Conservation (phyloP, 208 protist species). For the Endotrypanum monterogeii region DNA sequence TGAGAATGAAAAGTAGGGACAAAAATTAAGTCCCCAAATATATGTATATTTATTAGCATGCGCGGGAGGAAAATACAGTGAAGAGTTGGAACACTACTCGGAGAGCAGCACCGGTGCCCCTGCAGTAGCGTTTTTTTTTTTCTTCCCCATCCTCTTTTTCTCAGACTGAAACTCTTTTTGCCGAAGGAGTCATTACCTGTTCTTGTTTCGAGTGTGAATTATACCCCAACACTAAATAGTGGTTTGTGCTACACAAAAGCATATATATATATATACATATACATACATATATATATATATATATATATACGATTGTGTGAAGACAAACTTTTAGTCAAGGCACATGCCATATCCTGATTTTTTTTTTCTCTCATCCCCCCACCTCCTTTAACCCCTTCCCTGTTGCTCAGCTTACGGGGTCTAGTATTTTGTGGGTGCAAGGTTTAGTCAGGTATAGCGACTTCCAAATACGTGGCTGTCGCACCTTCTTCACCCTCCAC, state of each 20-base stretch:
- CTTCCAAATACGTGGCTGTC: background rate
- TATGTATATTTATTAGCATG: no score
- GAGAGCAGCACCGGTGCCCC: background rate
- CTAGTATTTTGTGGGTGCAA: no score
- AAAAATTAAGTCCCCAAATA: no score
- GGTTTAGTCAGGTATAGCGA: background rate
- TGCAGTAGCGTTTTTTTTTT: background rate
- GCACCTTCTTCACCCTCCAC: background rate
- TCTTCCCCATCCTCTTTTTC: background rate
- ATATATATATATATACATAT: background rate
- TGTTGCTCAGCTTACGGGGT: no score
- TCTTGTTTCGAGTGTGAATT: background rate
- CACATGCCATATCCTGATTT: no score
- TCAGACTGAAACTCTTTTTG: background rate
- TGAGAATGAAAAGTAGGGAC: background rate
- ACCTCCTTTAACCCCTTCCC: no score
- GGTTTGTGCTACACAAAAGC: background rate
- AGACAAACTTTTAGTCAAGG: background rate
- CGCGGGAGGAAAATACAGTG: background rate
- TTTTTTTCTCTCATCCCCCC: no score
- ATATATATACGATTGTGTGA: background rate
- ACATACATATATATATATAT: background rate
- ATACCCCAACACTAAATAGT: background rate
- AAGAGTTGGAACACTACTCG: background rate
- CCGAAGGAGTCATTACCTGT: background rate